Evolutionary conservation across 1,284 basidiomycete genomes (phyloP), one percentile per base, ranked within the genome.

Genomic region (Ceratobasidium sp.): DNA sequence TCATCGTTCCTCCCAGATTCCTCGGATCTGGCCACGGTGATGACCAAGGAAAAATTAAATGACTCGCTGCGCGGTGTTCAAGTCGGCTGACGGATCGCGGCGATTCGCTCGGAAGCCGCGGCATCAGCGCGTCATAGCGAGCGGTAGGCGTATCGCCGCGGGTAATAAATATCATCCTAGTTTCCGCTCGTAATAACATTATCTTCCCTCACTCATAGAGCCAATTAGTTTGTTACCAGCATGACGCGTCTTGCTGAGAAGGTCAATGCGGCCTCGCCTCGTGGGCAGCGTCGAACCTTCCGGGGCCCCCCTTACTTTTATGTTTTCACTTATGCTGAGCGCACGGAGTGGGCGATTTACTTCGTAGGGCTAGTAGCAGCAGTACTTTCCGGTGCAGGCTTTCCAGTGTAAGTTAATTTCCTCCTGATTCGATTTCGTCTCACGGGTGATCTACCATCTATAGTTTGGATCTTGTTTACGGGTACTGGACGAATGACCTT

Each of bases 241-340:
- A 67, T 52, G 46, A 27, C 65, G 33, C 10, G 27, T 65, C 35
- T 38, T 30, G 35, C 30, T 38, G 38, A 65, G 20, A 23, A 20
- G 38, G 38, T 27, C 38, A 41, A 65, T 14, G n/a, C 8, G n/a
- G 20, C 64, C 41, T 20, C 35, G 3, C 18, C 64, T 66, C 12
- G 30, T 23, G 18, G 18, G 23, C 35, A 12, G 46, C 68, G 30
- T 33, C 57, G n/a, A 33, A 33, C 44, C 44, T 65, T 62, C 54
- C 27, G 41, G 20, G 71, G 71, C 33, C 71, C 46, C 33, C 38
- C 71, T 16, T 74, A 64, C 35, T 74, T 74, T 30, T 74, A 74
- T 52, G 71, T 46, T 10, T 74, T 74, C 23, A 74, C 71, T 18
- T 74, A 74, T 74, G 71, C 71, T 12, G 59, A 62, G n/a, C 57